Conservation (phyloP, 345 rosid species). For the Lumnitzera littorea region DNA sequence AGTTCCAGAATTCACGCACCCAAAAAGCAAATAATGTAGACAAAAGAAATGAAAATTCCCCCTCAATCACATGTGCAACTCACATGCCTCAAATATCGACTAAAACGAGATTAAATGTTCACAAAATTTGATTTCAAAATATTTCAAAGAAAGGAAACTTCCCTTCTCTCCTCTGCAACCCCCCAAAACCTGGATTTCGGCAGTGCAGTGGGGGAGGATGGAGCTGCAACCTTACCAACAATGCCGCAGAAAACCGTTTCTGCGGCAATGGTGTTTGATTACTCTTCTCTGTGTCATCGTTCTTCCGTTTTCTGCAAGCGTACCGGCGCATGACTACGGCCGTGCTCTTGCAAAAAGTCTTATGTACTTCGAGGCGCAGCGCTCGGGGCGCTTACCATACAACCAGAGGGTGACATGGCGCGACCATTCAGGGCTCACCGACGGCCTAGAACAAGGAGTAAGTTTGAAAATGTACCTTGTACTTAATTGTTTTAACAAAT, state of each 20-base stretch:
- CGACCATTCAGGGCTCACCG: slow-evolving; percentile 87
- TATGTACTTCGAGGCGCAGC: slow-evolving; percentile 86
- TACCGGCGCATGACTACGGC: slow-evolving; percentile 38
- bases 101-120: no score
- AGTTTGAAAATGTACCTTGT: slow-evolving; percentile 10
- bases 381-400: slow-evolving; percentile 85
- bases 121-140: neutral
- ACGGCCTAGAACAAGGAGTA: slow-evolving; percentile 94
- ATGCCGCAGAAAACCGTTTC: neutral
- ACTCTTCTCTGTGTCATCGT: slow-evolving; percentile 4
- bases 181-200: slow-evolving; percentile 6
- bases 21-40: no score
- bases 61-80: no score
- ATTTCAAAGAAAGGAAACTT: slow-evolving; percentile 1
- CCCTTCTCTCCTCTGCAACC: slow-evolving; percentile 1
- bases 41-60: no score
- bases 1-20: no score
- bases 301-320: slow-evolving; percentile 6
- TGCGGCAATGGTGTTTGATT: neutral
- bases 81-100: no score
- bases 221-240: neutral
- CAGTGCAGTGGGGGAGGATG: slow-evolving; percentile 10
- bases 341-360: slow-evolving; percentile 85
- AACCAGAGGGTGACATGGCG: slow-evolving; percentile 89
- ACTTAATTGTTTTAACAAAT: no score